Conservation (phyloP, 1,284 basidiomycete species). For the Ganoderma lucidum region DNA sequence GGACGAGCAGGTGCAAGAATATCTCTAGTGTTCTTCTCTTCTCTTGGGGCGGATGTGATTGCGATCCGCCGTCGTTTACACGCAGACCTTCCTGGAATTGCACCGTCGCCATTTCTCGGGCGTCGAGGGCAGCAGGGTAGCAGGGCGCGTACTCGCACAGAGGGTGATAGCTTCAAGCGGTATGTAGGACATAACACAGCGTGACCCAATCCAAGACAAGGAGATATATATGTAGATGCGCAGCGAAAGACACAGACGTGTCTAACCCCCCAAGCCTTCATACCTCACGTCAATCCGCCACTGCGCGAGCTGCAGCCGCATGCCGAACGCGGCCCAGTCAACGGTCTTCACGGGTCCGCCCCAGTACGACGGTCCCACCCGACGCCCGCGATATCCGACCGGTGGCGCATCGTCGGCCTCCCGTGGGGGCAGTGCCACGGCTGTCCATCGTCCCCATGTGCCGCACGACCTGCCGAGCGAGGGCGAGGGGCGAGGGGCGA, state of each 20-base stretch:
- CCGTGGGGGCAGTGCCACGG: constrained; percentile 99
- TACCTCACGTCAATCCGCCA: background rate
- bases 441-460: constrained; percentile 98
- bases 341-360: constrained; percentile 9
- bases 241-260: background rate
- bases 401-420: constrained; percentile 94
- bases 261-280: background rate
- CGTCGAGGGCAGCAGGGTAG: too few species aligned
- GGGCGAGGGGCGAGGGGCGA: background rate
- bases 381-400: constrained; percentile 53
- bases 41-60: too few species aligned
- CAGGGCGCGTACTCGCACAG: too few species aligned
- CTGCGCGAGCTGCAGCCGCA: background rate
- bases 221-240: background rate
- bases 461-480: constrained; percentile 88
- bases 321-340: constrained; percentile 34
- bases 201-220: background rate
- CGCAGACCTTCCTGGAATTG: too few species aligned
- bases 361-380: constrained; percentile 29
- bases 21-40: constrained; percentile 9
- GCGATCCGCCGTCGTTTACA: too few species aligned
- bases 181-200: too few species aligned
- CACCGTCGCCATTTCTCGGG: too few species aligned
- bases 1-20: constrained; percentile 44
- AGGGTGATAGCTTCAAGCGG: too few species aligned